Percentiles rank a stretch among this genome's conserved stretches.
phyloP scores from a whole-genome alignment of 768 basidiomycete genomes.

The Butyriboletus loyo region DNA sequence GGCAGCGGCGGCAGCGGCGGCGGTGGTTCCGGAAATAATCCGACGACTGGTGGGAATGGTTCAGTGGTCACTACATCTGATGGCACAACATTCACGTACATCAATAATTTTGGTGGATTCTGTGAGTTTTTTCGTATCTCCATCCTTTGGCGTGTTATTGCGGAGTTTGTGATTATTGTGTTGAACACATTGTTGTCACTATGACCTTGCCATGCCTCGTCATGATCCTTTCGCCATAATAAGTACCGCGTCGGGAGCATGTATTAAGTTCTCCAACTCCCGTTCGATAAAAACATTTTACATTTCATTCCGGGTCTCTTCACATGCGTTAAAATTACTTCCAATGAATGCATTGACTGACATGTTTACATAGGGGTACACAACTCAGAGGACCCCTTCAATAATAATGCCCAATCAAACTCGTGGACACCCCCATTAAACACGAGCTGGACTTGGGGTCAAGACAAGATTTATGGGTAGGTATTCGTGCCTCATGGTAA shows the following conservation, averaged over 20 bases:
- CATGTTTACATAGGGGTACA: slow-evolving; percentile 45
- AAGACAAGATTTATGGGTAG: slow-evolving; percentile 60
- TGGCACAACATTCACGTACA: slow-evolving; percentile 73
- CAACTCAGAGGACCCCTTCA: slow-evolving; percentile 72
- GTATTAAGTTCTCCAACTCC: not conserved
- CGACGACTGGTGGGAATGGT: slow-evolving; percentile 61
- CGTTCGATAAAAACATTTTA: not conserved
- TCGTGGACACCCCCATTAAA: slow-evolving; percentile 80
- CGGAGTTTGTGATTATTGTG: not conserved
- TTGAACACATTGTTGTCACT: not conserved
- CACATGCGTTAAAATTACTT: not conserved
- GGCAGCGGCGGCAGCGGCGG: not conserved
- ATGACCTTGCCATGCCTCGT: not conserved
- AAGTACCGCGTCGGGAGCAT: not conserved
- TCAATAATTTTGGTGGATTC: slow-evolving; percentile 72
- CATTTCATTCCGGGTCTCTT: not conserved
- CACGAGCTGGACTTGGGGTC: slow-evolving; percentile 67
- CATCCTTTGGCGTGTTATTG: not conserved
- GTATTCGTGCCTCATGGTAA: slow-evolving; percentile 14
- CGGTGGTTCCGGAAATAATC: slow-evolving; percentile 3
- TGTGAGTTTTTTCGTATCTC: slow-evolving; percentile 42
- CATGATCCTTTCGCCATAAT: too few species aligned
- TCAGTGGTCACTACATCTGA: slow-evolving; percentile 60
- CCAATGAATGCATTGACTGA: not conserved
- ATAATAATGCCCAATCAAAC: slow-evolving; percentile 70